Base-by-base conservation (phyloP, 176 grass and related monocot species). In the Pharus latifolius region DNA sequence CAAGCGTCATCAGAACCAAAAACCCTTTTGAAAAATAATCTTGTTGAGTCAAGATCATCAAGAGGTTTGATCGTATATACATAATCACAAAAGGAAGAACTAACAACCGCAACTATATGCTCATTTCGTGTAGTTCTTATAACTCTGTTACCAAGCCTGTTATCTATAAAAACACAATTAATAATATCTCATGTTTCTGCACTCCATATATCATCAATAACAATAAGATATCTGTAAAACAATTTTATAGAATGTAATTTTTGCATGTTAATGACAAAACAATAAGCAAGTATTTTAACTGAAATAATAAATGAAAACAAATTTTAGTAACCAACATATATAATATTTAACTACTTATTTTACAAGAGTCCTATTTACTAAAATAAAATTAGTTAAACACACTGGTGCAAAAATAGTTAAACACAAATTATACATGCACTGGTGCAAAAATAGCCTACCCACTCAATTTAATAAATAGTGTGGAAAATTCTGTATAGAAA, bases 171-270 rank as follows among this genome's bases (percentile, higher is more conserved):
- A 2, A 0, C 1, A 6, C 60, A 41, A 29, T 55, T 38, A 3
- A 77, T 54, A 48, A 10, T 54, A 1, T 41, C 0, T 60, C 74
- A 77, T 55, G 60, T n/a, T 54, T 19, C 23, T 0, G 0, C 1
- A n/a, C 48, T 14, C 74, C 60, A 67, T 52, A 77, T 20, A 43
- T 77, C 74, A 67, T 77, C 74, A 42, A 77, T 65, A 0, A 77
- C n/a, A 1, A 76, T 50, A 17, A 72, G 35, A 16, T 56, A 72
- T 28, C 68, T 72, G 51, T 56, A 14, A 13, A 49, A 17, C 4
- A 25, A 56, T 30, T 27, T 20, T 57, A 32, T n/a, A 42, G 2
- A 50, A 33, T 1, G 38, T 2, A 70, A 5, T 23, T n/a, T 69
- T 12, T 27, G n/a, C n/a, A n/a, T n/a, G n/a, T n/a, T n/a, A n/a